Conservation (phyloP, 208 protist genomes). For the Crithidia fasciculata region DNA sequence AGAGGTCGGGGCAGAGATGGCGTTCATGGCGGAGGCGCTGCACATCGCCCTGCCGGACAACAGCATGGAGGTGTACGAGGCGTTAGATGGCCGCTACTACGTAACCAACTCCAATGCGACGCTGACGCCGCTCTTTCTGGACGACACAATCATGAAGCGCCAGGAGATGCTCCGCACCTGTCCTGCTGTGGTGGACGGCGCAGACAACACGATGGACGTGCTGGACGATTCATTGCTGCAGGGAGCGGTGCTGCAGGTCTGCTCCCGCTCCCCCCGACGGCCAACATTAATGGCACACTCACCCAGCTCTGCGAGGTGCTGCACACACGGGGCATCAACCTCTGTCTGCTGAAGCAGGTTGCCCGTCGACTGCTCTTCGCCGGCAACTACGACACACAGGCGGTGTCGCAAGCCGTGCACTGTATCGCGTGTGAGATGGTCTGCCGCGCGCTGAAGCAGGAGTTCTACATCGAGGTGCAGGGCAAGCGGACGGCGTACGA, state of each 20-base stretch:
- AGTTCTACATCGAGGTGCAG: conserved; percentile 86
- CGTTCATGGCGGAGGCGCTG: conserved; percentile 78
- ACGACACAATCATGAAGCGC: conserved; percentile 82
- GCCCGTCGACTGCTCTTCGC: conserved; percentile 29
- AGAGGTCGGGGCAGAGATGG: conserved; percentile 78
- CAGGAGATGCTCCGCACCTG: conserved; percentile 79
- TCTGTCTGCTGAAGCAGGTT: conserved; percentile 83
- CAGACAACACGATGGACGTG: conserved; percentile 60
- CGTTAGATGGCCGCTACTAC: conserved; percentile 81
- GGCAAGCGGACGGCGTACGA: conserved; percentile 84
- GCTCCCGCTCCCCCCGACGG: conserved; percentile 16
- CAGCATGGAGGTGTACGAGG: conserved; percentile 81
- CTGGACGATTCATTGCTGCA: conserved; percentile 46
- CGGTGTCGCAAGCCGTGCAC: conserved; percentile 30
- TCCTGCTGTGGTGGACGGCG: conserved; percentile 50
- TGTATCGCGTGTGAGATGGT: conserved; percentile 75
- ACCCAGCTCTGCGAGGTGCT: conserved; percentile 38
- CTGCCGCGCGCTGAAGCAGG: conserved; percentile 77
- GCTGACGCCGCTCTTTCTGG: conserved; percentile 69
- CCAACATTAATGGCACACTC: conserved; percentile 10
- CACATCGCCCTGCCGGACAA: conserved; percentile 64
- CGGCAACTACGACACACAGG: conserved; percentile 15
- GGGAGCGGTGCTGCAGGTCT: conserved; percentile 43
- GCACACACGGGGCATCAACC: conserved; percentile 77
- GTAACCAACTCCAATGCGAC: conserved; percentile 82